Evolutionary conservation across 345 rosid genomes (phyloP), one percentile per base, ranked within the genome.

Genomic region (Erodium maritimum): DNA sequence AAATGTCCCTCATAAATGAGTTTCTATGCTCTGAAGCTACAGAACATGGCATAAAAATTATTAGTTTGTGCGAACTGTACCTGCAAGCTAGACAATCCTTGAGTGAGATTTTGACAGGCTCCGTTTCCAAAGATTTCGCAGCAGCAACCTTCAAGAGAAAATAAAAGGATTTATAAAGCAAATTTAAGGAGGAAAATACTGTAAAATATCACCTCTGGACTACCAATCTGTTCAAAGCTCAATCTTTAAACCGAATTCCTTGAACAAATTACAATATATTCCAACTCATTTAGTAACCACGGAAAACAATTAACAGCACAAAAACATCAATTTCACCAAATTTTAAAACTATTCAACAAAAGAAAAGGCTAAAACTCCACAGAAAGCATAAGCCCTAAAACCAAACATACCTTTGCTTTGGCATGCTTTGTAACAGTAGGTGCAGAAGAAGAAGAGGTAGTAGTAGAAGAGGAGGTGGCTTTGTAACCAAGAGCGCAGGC

Each of bases 61-160:
- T 29, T 5, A 29, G 37, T 29, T 29, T 29, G 8, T 1, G 37
- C 37, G 5, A 11, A 11, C 37, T 29, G 37, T 23, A 88, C 96
- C 96, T 91, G 83, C 99, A 93, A 37, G 99, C 95, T 69, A 93
- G 79, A 70, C 99, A 93, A 61, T 89, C 99, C 79, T 89, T 93
- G 21, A 93, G 95, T 19, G 99, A 93, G 22, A 89, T 93, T 73
- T 84, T 85, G 18, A 93, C 97, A 0, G 94, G 89, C 61, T 87
- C 94, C 0, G 67, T 51, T 69, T 75, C 69, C 66, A 60, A 37
- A 0, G 14, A 64, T 57, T 75, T 79, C 24, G 69, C 64, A 66
- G 68, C 62, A 13, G 79, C 65, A 66, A 82, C 90, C 95, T 82
- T 71, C 58, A 77, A 59, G 13, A 50, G 17, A 16, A 45, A 24